These are phyloP conservation scores for Otatea glauca DNA, from an alignment of 176 grass and related monocot genomes.

Conservation along the genomic window DNA sequence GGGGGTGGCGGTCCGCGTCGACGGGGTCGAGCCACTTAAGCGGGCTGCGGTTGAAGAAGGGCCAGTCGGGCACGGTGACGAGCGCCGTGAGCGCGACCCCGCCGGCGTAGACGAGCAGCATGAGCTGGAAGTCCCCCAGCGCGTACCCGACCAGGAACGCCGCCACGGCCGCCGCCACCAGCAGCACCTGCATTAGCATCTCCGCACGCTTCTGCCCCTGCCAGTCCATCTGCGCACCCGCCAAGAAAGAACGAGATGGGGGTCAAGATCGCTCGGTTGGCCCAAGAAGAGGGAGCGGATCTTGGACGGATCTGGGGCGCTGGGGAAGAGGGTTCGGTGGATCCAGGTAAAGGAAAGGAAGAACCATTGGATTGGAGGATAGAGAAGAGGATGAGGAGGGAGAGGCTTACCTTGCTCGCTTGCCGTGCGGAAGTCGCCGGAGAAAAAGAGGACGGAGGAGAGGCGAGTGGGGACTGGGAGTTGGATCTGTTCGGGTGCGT, in stretches of 20 bases:
- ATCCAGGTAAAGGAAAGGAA: background rate
- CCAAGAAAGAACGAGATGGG: background rate
- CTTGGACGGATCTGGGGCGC: conserved; percentile 20
- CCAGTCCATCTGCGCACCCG: conserved; percentile 74
- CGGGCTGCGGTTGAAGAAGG: conserved; percentile 75
- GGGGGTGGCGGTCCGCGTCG: conserved; percentile 77
- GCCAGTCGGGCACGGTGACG: conserved; percentile 85
- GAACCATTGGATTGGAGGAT: no score
- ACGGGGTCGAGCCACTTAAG: conserved; percentile 84
- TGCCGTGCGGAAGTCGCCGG: conserved; percentile 26
- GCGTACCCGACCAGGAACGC: conserved; percentile 67
- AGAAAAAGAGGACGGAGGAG: conserved; percentile 4
- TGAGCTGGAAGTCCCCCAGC: conserved; percentile 71
- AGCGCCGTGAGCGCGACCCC: conserved; percentile 85
- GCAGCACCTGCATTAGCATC: conserved; percentile 81
- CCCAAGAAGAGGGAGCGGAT: background rate
- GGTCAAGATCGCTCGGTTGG: background rate
- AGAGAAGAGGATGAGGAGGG: no score
- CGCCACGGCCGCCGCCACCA: conserved; percentile 62
- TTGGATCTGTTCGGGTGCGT: conserved; percentile 2
- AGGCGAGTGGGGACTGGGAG: background rate
- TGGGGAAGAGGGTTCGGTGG: background rate
- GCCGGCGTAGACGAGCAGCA: conserved; percentile 82
- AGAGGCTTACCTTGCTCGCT: background rate
- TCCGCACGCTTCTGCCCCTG: conserved; percentile 92